Percentiles rank a stretch among this genome's conserved stretches.
phyloP scores from a whole-genome alignment of 768 basidiomycete genomes.

The Collybiopsis luxurians region DNA sequence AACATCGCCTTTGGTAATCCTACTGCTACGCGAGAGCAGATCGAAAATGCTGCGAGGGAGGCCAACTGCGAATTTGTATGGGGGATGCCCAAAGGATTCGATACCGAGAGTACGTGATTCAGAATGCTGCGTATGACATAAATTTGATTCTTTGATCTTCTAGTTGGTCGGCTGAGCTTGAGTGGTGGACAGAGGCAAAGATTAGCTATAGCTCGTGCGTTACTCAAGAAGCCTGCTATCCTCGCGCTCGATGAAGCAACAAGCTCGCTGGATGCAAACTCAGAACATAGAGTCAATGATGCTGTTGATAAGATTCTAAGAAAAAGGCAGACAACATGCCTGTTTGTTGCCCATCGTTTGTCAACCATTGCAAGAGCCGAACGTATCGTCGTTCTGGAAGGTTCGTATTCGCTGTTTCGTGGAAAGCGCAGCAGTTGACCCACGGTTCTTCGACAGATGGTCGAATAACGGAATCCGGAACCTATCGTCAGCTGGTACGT shows the following conservation, averaged over 20 bases:
- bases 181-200: conserved; percentile 83
- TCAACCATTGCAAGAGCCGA: conserved; percentile 91
- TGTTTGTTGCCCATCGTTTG: conserved; percentile 87
- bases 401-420: conserved; percentile 28
- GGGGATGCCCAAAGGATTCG: conserved; percentile 92
- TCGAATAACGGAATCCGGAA: conserved; percentile 76
- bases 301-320: conserved; percentile 87
- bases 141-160: conserved; percentile 7
- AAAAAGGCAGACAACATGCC: conserved; percentile 77
- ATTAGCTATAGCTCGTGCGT: conserved; percentile 80
- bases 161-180: conserved; percentile 67
- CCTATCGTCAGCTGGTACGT: conserved; percentile 65
- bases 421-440: neutral
- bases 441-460: conserved; percentile 48
- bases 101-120: conserved; percentile 68
- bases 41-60: conserved; percentile 83
- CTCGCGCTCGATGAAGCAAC: conserved; percentile 90
- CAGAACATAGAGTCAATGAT: conserved; percentile 88
- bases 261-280: conserved; percentile 84
- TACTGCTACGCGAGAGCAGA: conserved; percentile 72
- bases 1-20: conserved; percentile 91
- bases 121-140: neutral
- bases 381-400: conserved; percentile 86
- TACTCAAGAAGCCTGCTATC: conserved; percentile 86
- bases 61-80: conserved; percentile 97